A percentile compares a stretch with the other conserved stretches of the same genome.
Conservation (phyloP, 176 grass and related monocot species). For the maize (Zea mays) region DNA sequence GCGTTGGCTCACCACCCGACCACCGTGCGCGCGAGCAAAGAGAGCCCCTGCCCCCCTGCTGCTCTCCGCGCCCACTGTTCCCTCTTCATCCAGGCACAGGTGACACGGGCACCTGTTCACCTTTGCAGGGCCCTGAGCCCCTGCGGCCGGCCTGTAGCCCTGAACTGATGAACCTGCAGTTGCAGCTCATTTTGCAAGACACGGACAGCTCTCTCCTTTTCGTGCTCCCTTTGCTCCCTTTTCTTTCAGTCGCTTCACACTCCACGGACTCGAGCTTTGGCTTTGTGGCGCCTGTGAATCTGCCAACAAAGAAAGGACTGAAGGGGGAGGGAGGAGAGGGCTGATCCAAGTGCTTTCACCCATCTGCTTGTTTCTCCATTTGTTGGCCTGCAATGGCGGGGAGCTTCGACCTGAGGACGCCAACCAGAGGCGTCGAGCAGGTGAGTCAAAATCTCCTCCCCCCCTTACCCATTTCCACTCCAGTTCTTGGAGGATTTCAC, state of each 20-base stretch:
- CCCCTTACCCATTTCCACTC: neutral
- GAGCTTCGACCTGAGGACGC: constrained; percentile 66
- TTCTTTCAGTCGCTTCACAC: constrained; percentile 41
- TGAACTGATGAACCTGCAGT: neutral
- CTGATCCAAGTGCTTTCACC: neutral
- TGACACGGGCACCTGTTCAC: constrained; percentile 42
- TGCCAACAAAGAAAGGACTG: neutral
- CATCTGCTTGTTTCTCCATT: neutral
- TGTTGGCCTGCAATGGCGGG: constrained; percentile 49
- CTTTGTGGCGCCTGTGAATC: constrained; percentile 31
- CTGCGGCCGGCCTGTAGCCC: neutral
- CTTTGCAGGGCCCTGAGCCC: constrained; percentile 35
- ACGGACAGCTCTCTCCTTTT: constrained; percentile 17
- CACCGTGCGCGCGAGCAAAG: neutral
- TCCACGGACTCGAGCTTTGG: neutral
- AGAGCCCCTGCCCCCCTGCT: neutral
- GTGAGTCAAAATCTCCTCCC: constrained; percentile 14
- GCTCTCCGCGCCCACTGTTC: constrained; percentile 6
- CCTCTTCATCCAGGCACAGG: constrained; percentile 41
- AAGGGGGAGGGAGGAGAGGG: neutral
- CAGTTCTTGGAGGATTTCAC: constrained; percentile 19
- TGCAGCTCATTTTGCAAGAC: constrained; percentile 10
- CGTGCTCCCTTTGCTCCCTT: constrained; percentile 22
- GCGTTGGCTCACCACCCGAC: neutral
- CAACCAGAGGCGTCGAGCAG: constrained; percentile 74